Evolutionary conservation across 371 early-diverging fungal genomes (phyloP).

Genomic region (Mortierella sp.): DNA sequence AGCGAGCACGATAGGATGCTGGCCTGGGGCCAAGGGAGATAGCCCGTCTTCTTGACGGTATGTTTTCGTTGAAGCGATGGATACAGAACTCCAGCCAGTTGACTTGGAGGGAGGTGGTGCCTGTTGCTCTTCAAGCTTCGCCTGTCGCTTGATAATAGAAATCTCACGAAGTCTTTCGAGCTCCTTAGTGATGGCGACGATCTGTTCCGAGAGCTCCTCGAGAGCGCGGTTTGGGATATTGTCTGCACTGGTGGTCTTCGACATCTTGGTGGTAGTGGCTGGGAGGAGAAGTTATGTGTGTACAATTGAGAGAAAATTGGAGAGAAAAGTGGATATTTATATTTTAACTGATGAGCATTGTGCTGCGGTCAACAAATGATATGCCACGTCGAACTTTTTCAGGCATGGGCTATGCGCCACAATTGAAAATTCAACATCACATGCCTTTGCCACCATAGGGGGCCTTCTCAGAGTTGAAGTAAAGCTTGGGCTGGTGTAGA

Average conservation of each 20-base stretch:
- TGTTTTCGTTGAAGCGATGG: neutral
- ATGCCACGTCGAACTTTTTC: too few species aligned
- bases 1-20: slow-evolving; percentile 7
- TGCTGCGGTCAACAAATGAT: too few species aligned
- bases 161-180: neutral
- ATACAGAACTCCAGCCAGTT: neutral
- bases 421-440: too few species aligned
- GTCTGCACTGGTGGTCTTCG: neutral
- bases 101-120: neutral
- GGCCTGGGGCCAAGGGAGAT: neutral
- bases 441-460: too few species aligned
- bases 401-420: too few species aligned
- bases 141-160: neutral
- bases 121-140: neutral
- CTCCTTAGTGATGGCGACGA: neutral
- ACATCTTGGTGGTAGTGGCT: neutral
- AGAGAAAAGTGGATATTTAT: neutral
- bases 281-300: neutral
- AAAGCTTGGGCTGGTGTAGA: too few species aligned
- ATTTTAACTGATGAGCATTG: too few species aligned
- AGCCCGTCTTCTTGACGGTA: neutral
- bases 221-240: neutral
- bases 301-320: neutral
- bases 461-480: too few species aligned
- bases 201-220: slow-evolving; percentile 14